Evolutionary conservation across 1,284 basidiomycete species (phyloP).

Genomic region (Paramarasmius palmivorus): DNA sequence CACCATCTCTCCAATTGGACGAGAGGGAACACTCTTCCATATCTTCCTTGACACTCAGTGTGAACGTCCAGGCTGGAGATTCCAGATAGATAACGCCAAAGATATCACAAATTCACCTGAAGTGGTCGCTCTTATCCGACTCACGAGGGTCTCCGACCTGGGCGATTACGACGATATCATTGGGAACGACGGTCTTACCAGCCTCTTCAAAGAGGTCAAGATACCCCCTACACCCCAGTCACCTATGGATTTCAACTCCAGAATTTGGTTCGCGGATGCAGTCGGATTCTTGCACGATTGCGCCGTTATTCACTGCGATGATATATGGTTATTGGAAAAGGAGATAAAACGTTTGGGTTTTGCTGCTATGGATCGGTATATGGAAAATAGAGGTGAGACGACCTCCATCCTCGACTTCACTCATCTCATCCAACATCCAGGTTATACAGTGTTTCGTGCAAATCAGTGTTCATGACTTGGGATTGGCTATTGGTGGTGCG

Average conservation of each 20-base stretch:
- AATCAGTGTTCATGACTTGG: too few species aligned
- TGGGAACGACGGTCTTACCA: conserved; percentile 36
- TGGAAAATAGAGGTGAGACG: conserved; percentile 40
- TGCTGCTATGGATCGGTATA: conserved; percentile 45
- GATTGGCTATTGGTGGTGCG: too few species aligned
- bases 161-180: conserved; percentile 42
- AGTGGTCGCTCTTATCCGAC: conserved; percentile 40
- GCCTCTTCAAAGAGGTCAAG: conserved; percentile 40
- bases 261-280: conserved; percentile 46
- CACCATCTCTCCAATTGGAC: conserved; percentile 35
- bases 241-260: conserved; percentile 38
- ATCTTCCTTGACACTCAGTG: conserved; percentile 31
- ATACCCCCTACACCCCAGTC: conserved; percentile 31
- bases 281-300: conserved; percentile 45
- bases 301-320: conserved; percentile 44
- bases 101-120: conserved; percentile 38
- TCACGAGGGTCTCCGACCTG: conserved; percentile 39
- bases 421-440: too few species aligned
- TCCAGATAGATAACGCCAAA: conserved; percentile 30
- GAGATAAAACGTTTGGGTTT: conserved; percentile 45
- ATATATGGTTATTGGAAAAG: conserved; percentile 44
- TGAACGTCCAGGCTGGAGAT: conserved; percentile 33
- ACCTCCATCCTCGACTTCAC: too few species aligned
- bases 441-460: too few species aligned
- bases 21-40: conserved; percentile 42